Evolutionary conservation across 352 stramenopile genomes (phyloP), one percentile per base, ranked within the genome.

Genomic region (Phytopythium helicoides): DNA sequence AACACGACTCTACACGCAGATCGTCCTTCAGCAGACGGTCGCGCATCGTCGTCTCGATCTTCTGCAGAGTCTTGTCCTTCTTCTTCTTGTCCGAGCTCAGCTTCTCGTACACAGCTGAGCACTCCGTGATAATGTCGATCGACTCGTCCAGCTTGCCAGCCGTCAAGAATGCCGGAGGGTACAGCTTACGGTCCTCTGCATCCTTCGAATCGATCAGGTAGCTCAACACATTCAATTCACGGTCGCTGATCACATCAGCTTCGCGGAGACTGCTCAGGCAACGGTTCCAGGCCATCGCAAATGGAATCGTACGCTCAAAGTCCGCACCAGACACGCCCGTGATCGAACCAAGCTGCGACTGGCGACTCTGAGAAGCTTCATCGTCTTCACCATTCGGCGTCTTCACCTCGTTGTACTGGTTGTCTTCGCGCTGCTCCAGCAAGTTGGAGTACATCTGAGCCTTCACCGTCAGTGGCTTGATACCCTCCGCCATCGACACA

Each of bases 261-360:
- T 91, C 85, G 35, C 85, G 82, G 45, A 95, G 58, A 64, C 28
- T 91, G 14, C 56, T 56, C 34, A 95, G 49, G 26, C 79, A 92
- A 8, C 81, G 81, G 47, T 95, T 95, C 85, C 85, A 95, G 14
- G 85, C 85, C 81, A 93, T 92, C 8, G 85, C 85, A 47, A 95
- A 95, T 21, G 85, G 68, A 52, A 92, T 92, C 39, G 83, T 90
- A 19, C 85, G 82, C 58, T 93, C 81, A 56, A 93, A 95, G 47
- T 91, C 81, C n/a, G 80, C 76, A 41, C 82, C 85, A 7, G 77
- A 90, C 23, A 94, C 68, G 28, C 84, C 84, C 0, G 80, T 91
- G 37, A 94, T 76, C 5, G 80, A 89, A 0, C 76, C 80, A 19
- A 92, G 52, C 42, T 77, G 70, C 23, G 81, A 92, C 12, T 71